phyloP scores from a whole-genome alignment of 2,329 filamentous ascomycete genomes.

The Ophiocordyceps unilateralis region DNA sequence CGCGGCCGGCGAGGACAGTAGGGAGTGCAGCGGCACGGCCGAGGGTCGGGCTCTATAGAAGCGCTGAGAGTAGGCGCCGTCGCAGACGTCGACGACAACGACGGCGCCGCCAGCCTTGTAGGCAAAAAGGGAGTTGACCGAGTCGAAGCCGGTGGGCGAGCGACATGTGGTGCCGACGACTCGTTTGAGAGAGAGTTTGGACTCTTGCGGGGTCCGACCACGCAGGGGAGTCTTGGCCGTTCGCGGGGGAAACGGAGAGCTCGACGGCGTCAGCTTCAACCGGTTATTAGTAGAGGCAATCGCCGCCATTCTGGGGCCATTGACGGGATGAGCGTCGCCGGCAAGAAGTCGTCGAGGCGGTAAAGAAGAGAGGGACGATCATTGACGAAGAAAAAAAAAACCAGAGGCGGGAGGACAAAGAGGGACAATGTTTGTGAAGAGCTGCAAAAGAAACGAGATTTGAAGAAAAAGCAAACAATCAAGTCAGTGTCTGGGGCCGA shows the following conservation, averaged over 20 bases:
- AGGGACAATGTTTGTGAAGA: not conserved
- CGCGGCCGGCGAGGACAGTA: slow-evolving; percentile 32
- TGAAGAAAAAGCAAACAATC: not conserved
- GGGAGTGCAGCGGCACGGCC: slow-evolving; percentile 47
- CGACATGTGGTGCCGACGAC: slow-evolving; percentile 84
- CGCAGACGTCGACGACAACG: slow-evolving; percentile 69
- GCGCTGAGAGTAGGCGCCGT: slow-evolving; percentile 52
- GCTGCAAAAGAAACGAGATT: not conserved
- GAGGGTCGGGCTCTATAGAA: slow-evolving; percentile 81
- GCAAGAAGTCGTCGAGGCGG: not conserved
- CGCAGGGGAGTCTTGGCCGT: slow-evolving; percentile 46
- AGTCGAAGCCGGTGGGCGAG: slow-evolving; percentile 74
- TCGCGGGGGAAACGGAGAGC: slow-evolving; percentile 50
- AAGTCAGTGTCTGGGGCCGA: not conserved
- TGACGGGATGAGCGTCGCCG: slow-evolving; percentile 13
- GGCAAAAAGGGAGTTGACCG: slow-evolving; percentile 61
- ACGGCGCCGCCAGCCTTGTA: slow-evolving; percentile 87
- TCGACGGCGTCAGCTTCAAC: slow-evolving; percentile 58
- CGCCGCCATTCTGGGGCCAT: slow-evolving; percentile 42
- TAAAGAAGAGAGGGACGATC: too few relatives aligned
- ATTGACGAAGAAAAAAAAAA: slow-evolving; percentile 3
- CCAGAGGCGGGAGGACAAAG: not conserved
- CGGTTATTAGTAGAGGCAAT: slow-evolving; percentile 38
- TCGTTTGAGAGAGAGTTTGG: slow-evolving; percentile 55
- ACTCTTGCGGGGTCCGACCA: slow-evolving; percentile 28